Evolutionary conservation across 768 basidiomycete genomes (phyloP).

Genomic region (Rhodocollybia butyracea): DNA sequence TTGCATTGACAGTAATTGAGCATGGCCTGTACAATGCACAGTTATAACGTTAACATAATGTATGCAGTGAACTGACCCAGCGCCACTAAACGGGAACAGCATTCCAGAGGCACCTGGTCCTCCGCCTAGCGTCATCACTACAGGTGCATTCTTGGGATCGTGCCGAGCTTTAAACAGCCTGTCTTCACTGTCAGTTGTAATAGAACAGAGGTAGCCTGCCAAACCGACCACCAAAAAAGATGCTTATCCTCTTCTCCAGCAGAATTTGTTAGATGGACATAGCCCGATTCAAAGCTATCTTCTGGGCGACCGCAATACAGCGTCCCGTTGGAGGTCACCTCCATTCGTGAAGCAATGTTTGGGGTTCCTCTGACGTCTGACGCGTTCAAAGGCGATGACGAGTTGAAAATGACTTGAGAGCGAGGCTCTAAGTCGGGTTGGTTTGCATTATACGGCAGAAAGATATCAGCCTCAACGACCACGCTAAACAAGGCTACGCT

Average conservation of each 20-base stretch:
- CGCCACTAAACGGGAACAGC: constrained; percentile 4
- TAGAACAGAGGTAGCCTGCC: neutral
- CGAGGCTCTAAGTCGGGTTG: too few species aligned
- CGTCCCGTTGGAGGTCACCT: neutral
- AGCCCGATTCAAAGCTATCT: neutral
- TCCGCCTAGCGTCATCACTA: constrained; percentile 3
- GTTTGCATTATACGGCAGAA: too few species aligned
- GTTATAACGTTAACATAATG: neutral
- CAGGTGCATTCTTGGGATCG: neutral
- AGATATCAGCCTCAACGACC: too few species aligned
- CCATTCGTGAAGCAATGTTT: neutral
- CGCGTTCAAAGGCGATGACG: too few species aligned
- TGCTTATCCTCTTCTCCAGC: too few species aligned
- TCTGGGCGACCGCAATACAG: neutral
- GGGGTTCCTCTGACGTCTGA: neutral
- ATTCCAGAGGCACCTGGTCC: constrained; percentile 4
- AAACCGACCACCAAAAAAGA: neutral
- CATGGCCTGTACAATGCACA: neutral
- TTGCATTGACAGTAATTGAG: neutral
- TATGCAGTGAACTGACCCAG: neutral
- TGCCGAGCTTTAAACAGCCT: constrained; percentile 1
- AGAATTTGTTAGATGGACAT: neutral
- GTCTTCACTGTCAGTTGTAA: neutral
- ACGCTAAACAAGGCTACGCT: too few species aligned
- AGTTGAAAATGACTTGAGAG: too few species aligned